A percentile compares a stretch with the other conserved stretches of the same genome.
Conservation (phyloP, 192 early-diverging fungal genomes). For the Spizellomyces sp. region DNA sequence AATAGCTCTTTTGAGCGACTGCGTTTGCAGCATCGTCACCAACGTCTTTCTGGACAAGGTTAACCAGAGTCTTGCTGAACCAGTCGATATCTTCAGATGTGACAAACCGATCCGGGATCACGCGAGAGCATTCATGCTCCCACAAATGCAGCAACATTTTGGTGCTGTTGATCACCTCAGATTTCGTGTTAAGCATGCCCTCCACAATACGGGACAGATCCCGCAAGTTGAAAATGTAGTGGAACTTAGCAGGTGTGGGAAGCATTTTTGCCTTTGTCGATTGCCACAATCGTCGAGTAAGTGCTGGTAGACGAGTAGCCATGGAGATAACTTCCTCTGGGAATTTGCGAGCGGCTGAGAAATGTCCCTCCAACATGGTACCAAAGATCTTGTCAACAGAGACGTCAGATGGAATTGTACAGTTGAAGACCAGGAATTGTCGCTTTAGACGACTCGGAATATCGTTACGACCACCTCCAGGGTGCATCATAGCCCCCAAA, state of each 20-base stretch:
- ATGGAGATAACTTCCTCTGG: constrained; percentile 53
- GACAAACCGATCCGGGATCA: constrained; percentile 65
- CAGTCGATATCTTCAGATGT: constrained; percentile 62
- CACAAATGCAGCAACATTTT: constrained; percentile 57
- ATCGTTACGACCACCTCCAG: constrained; percentile 67
- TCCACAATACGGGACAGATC: constrained; percentile 63
- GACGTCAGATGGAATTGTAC: constrained; percentile 64
- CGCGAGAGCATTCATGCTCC: constrained; percentile 66
- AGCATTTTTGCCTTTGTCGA: constrained; percentile 68
- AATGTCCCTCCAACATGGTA: constrained; percentile 67
- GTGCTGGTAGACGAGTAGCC: constrained; percentile 41
- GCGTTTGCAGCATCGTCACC: constrained; percentile 52
- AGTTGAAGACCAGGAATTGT: constrained; percentile 62
- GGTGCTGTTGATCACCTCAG: constrained; percentile 52
- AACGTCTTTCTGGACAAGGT: constrained; percentile 54
- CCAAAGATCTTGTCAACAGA: constrained; percentile 69
- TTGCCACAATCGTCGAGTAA: constrained; percentile 64
- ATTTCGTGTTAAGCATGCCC: constrained; percentile 60
- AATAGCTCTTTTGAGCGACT: constrained; percentile 50
- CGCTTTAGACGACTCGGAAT: constrained; percentile 64
- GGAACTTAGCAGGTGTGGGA: constrained; percentile 69
- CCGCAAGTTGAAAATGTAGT: constrained; percentile 69
- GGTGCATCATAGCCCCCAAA: constrained; percentile 69
- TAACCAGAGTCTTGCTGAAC: constrained; percentile 54
- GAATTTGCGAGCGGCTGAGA: constrained; percentile 56